Conservation (phyloP, 2,329 filamentous ascomycete genomes). For the Blastomyces parvus region DNA sequence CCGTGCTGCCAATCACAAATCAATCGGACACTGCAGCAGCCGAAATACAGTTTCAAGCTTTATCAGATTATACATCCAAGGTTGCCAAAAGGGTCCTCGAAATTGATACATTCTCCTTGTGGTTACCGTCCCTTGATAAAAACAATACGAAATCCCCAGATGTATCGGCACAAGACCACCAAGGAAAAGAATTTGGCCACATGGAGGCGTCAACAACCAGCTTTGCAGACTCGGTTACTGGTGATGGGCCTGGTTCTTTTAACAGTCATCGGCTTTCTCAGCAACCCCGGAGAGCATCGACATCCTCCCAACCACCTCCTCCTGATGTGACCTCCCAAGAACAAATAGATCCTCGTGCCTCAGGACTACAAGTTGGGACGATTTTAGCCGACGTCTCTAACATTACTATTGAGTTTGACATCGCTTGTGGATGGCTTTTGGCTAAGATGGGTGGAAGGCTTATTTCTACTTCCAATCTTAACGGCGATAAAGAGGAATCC, state of each 20-base stretch:
- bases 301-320: background rate
- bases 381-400: slow-evolving; percentile 28
- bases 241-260: slow-evolving; percentile 10
- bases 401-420: slow-evolving; percentile 29
- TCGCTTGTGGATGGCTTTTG: slow-evolving; percentile 34
- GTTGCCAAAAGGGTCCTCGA: slow-evolving; percentile 29
- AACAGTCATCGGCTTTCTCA: background rate
- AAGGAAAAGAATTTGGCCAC: slow-evolving; percentile 15
- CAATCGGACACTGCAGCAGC: background rate
- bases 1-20: slow-evolving; percentile 10
- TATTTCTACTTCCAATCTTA: slow-evolving; percentile 16
- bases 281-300: background rate
- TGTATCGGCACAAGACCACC: slow-evolving; percentile 9
- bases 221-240: slow-evolving; percentile 18
- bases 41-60: background rate
- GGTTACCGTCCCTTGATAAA: slow-evolving; percentile 25
- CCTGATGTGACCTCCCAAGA: background rate
- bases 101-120: slow-evolving; percentile 29
- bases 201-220: slow-evolving; percentile 19
- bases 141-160: slow-evolving; percentile 11
- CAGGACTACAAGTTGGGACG: slow-evolving; percentile 11
- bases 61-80: slow-evolving; percentile 20
- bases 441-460: slow-evolving; percentile 30
- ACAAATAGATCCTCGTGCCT: background rate
- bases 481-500: slow-evolving; percentile 12